Evolutionary conservation across 805 yeast genomes (phyloP).

Genomic region (Starmerella kuoi): DNA sequence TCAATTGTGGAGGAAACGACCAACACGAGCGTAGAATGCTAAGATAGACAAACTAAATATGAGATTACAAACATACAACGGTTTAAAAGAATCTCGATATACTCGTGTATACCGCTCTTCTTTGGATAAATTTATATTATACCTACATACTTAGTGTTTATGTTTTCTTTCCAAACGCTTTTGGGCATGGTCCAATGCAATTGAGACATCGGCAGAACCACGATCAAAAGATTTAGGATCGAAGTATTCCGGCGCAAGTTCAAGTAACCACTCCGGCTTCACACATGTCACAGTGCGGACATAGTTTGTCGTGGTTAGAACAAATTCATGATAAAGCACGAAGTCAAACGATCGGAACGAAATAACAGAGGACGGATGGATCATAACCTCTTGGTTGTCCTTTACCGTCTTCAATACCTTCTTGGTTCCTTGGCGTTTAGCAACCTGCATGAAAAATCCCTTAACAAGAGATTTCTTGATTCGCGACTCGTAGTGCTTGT

Average conservation of each 20-base stretch:
- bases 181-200: slow-evolving; percentile 52
- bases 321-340: slow-evolving; percentile 92
- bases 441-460: slow-evolving; percentile 98
- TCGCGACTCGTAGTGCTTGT: slow-evolving; percentile 56
- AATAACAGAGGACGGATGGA: slow-evolving; percentile 81
- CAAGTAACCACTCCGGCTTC: slow-evolving; percentile 85
- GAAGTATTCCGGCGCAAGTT: slow-evolving; percentile 63
- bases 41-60: too few relatives aligned
- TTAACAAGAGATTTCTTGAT: slow-evolving; percentile 74
- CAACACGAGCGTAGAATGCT: too few relatives aligned
- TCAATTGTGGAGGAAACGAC: too few relatives aligned
- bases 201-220: slow-evolving; percentile 63
- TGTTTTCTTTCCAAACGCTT: slow-evolving; percentile 17
- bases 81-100: too few relatives aligned
- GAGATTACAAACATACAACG: too few relatives aligned
- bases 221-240: slow-evolving; percentile 48
- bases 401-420: slow-evolving; percentile 77
- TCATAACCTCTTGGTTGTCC: slow-evolving; percentile 88
- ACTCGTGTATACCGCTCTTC: too few relatives aligned
- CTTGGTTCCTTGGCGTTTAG: slow-evolving; percentile 63
- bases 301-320: slow-evolving; percentile 82
- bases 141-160: not conserved
- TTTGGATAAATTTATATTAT: too few relatives aligned
- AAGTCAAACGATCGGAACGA: slow-evolving; percentile 82
- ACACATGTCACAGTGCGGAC: slow-evolving; percentile 87